Percentiles rank a stretch among this genome's conserved stretches.
These are phyloP conservation scores for Hericium erinaceus DNA, from an alignment of 768 basidiomycete species.

Conservation along the genomic window DNA sequence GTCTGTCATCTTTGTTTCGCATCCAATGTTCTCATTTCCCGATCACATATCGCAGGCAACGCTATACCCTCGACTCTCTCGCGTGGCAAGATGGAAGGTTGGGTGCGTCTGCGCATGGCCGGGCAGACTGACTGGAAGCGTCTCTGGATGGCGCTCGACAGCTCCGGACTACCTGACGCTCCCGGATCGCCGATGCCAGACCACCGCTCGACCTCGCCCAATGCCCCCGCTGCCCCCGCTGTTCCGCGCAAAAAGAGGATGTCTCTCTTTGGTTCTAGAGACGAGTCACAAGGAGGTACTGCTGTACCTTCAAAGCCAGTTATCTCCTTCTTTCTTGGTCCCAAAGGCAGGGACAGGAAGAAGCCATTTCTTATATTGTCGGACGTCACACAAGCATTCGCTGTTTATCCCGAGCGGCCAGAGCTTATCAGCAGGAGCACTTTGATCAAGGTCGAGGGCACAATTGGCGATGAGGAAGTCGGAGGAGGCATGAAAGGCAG, in stretches of 20 bases:
- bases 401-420: constrained; percentile 93
- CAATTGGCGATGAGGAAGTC: constrained; percentile 69
- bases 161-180: constrained; percentile 19
- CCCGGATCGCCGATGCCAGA: constrained; percentile 16
- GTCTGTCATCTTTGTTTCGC: constrained; percentile 8
- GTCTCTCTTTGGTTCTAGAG: constrained; percentile 57
- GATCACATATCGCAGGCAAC: constrained; percentile 22
- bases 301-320: constrained; percentile 20
- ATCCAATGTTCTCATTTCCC: not conserved
- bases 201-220: constrained; percentile 17
- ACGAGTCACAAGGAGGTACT: constrained; percentile 24
- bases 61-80: constrained; percentile 55
- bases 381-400: constrained; percentile 76
- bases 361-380: constrained; percentile 60
- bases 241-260: constrained; percentile 42
- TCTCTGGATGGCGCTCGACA: constrained; percentile 55
- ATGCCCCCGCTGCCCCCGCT: constrained; percentile 1
- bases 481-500: constrained; percentile 53
- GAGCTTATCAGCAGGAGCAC: constrained; percentile 84
- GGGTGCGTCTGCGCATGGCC: constrained; percentile 84
- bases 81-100: constrained; percentile 78
- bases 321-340: constrained; percentile 51
- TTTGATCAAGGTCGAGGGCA: constrained; percentile 86
- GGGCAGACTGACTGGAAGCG: constrained; percentile 97
- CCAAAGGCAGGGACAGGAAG: constrained; percentile 68